phyloP scores from a whole-genome alignment of 352 stramenopile species.

The Phytopythium boreale region DNA sequence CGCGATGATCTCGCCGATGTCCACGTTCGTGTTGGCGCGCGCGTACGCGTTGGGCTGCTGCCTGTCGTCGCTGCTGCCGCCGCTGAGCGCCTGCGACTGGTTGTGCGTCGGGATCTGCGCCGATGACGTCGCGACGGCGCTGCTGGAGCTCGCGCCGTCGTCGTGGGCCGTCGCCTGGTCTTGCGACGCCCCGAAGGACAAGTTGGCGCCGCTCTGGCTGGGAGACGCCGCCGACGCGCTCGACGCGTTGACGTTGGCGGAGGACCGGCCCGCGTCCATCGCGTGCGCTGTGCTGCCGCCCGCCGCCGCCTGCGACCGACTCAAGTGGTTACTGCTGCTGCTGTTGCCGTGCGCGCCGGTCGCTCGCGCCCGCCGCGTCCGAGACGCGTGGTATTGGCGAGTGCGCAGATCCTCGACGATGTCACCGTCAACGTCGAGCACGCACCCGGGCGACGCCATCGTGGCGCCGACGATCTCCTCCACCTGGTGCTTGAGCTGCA shows the following conservation, averaged over 20 bases:
- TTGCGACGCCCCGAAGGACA: constrained; percentile 54
- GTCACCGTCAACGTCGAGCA: constrained; percentile 77
- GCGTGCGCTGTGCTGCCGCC: constrained; percentile 19
- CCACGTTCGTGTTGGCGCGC: constrained; percentile 66
- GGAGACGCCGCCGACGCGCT: constrained; percentile 37
- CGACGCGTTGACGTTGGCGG: constrained; percentile 24
- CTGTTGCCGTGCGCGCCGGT: constrained; percentile 16
- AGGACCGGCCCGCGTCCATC: constrained; percentile 41
- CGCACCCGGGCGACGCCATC: constrained; percentile 69
- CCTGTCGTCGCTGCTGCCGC: constrained; percentile 32
- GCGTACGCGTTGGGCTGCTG: constrained; percentile 61
- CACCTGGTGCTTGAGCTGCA: constrained; percentile 64
- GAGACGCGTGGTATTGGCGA: constrained; percentile 37
- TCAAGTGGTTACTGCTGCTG: constrained; percentile 1
- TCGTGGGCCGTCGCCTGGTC: constrained; percentile 20
- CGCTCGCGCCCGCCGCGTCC: constrained; percentile 14
- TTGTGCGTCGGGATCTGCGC: constrained; percentile 40
- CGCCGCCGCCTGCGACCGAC: constrained; percentile 21
- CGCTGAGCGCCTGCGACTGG: constrained; percentile 45
- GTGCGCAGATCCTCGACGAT: constrained; percentile 69
- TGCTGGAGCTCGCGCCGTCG: constrained; percentile 28
- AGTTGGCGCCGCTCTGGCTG: constrained; percentile 39
- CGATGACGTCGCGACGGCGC: constrained; percentile 33
- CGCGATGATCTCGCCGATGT: constrained; percentile 70
- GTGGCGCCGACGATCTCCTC: constrained; percentile 78